These are phyloP conservation scores for Geotrichum aggregatum DNA, from an alignment of 1,139 yeast species.

Conservation along the genomic window DNA sequence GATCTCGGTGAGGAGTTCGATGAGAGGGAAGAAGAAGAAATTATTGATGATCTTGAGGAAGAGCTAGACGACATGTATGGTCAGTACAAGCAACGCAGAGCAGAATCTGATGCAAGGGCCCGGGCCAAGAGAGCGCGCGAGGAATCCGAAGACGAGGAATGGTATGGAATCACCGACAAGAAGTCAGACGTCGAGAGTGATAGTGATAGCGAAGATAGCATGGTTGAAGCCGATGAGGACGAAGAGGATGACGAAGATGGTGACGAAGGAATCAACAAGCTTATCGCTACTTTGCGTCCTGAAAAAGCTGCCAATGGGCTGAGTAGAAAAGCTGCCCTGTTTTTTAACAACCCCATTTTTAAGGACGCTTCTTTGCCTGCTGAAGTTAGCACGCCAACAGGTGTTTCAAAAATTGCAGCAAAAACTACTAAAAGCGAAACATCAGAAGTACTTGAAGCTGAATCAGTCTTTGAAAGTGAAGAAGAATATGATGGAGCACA, in stretches of 20 bases:
- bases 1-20: conserved; percentile 44
- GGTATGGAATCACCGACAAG: conserved; percentile 71
- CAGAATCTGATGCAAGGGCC: conserved; percentile 75
- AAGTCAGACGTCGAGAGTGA: conserved; percentile 38
- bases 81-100: conserved; percentile 64
- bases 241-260: conserved; percentile 48
- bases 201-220: conserved; percentile 32
- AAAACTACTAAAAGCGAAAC: conserved; percentile 22
- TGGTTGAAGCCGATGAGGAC: conserved; percentile 23
- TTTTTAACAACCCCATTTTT: conserved; percentile 78
- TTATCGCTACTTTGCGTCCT: conserved; percentile 55
- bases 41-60: conserved; percentile 67
- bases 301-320: conserved; percentile 50
- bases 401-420: too few species aligned
- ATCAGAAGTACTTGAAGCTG: conserved; percentile 23
- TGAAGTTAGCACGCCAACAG: conserved; percentile 21
- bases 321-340: conserved; percentile 66
- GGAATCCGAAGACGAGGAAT: conserved; percentile 58
- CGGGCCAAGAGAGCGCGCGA: conserved; percentile 81
- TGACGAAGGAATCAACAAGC: conserved; percentile 64
- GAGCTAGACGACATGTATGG: conserved; percentile 80
- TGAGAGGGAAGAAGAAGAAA: conserved; percentile 51
- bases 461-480: conserved; percentile 27
- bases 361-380: conserved; percentile 37
- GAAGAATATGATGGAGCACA: conserved; percentile 31